Evolutionary conservation across 2,329 filamentous ascomycete species (phyloP), one percentile per base, ranked within the genome.

Genomic region (Alternaria ventricosa): DNA sequence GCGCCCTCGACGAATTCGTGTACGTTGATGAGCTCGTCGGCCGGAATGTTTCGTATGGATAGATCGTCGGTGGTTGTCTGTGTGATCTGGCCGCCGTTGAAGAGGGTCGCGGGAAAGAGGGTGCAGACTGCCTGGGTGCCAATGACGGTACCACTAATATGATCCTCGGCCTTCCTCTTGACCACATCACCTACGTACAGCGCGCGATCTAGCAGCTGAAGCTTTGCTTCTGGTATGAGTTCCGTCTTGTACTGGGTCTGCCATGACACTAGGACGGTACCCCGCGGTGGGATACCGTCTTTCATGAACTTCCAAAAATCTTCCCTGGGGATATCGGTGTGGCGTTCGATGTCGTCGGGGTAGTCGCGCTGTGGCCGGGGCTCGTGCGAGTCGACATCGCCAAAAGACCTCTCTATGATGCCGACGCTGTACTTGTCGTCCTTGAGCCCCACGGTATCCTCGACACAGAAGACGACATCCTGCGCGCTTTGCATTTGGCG

Each of bases 101-200:
- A 75, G 36, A 68, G 67, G 46, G 68, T 64, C 9, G 74, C 71
- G 3, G 78, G 77, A 41, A 79, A 77, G 44, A 86, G 82, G 33
- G 76, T 83, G 75, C 84, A 87, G 46, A 72, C 78, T 3, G 82
- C 81, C 28, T 77, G 79, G 3, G 82, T 81, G 63, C 82, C 84
- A 55, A 88, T 82, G 51, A 89, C 82, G 3, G 84, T 86, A 25
- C 87, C 87, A 56, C 84, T 87, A 76, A 85, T 82, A 15, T 83
- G 79, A 66, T 84, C 82, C 22, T 80, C 80, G 0, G 80, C 75
- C 44, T 80, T 78, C 33, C 80, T 78, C 73, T 87, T 88, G 55
- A 89, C 87, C 12, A 84, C 78, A 68, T 88, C 85, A 25, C 87
- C 87, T 15, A 88, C 82, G 53, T 83, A 80, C 13, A 88, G 75